Conservation (phyloP, 306 rosid genomes). For the Dryas drummondii region DNA sequence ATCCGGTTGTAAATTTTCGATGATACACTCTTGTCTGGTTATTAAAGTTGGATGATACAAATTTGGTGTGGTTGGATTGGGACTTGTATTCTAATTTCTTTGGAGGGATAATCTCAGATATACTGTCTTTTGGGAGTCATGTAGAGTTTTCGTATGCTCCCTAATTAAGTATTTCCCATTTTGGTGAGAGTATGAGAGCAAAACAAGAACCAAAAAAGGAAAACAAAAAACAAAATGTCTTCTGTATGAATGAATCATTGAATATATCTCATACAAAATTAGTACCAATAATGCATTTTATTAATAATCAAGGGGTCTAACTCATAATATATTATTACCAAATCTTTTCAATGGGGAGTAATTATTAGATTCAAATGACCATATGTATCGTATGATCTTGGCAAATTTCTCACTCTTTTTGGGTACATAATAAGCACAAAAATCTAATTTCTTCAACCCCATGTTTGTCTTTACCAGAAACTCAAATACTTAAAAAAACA, state of each 20-base stretch:
- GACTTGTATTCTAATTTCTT: not conserved
- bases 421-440: no score
- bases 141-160: constrained; percentile 2
- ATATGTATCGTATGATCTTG: no score
- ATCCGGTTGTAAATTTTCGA: constrained; percentile 14
- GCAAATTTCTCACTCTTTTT: no score
- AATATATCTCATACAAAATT: not conserved
- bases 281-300: no score
- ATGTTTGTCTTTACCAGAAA: no score
- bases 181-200: not conserved
- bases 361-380: no score
- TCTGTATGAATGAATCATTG: not conserved
- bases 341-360: no score
- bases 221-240: not conserved
- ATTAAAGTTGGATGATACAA: not conserved
- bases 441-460: no score
- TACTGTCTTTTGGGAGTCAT: not conserved
- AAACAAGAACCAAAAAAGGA: not conserved
- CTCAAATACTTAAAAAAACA: no score
- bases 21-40: not conserved
- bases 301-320: no score
- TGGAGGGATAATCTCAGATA: no score
- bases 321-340: no score
- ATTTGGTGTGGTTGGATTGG: not conserved
- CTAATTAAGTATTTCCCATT: not conserved